Conservation (phyloP, 305 asterid species). For the Fraxinus albicans region DNA sequence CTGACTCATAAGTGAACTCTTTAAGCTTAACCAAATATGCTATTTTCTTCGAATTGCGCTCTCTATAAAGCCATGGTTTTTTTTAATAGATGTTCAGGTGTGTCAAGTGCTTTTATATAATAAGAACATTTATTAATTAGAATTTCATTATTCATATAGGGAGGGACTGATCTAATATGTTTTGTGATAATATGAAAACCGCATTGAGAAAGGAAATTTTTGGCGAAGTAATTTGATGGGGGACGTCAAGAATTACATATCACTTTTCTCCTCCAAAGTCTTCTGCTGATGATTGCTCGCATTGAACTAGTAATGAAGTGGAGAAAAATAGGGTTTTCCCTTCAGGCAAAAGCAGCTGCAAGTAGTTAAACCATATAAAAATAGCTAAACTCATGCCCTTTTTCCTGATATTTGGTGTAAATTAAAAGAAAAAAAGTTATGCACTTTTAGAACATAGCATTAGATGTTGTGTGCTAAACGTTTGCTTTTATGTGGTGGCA, state of each 20-base stretch:
- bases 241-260: neutral
- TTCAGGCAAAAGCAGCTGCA: neutral
- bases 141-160: neutral
- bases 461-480: neutral
- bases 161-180: neutral
- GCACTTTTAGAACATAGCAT: neutral
- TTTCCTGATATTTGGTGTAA: neutral
- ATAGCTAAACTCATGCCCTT: neutral
- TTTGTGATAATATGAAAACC: neutral
- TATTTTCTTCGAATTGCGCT: neutral
- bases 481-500: conserved; percentile 8
- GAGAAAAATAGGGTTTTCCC: neutral
- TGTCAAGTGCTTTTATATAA: neutral
- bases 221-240: neutral
- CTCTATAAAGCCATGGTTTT: neutral
- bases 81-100: neutral
- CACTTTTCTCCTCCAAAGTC: neutral
- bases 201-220: neutral
- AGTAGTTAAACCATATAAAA: neutral
- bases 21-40: neutral
- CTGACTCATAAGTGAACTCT: neutral
- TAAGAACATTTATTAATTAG: neutral
- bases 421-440: neutral
- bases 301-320: neutral
- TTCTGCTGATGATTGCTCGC: neutral